Percentiles rank a stretch among this genome's conserved stretches.
These are phyloP conservation scores for Trichophyton rubrum DNA, from an alignment of 2,329 filamentous ascomycete species.

Conservation along the genomic window DNA sequence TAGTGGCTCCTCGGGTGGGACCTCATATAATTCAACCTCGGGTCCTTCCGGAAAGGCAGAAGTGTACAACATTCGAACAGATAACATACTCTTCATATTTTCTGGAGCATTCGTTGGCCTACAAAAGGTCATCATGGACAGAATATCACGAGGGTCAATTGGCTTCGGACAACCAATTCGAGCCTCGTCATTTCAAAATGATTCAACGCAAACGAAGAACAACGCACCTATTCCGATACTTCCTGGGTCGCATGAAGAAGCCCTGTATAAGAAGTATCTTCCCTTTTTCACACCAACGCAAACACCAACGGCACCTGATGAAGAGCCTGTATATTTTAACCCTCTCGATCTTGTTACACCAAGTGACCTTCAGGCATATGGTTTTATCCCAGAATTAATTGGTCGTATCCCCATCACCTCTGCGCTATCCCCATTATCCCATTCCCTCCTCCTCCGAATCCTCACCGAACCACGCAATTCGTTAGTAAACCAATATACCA, in stretches of 20 bases:
- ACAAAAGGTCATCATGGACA: constrained; percentile 72
- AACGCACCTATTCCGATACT: constrained; percentile 38
- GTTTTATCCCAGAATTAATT: constrained; percentile 89
- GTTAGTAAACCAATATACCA: constrained; percentile 75
- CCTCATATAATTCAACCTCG: constrained; percentile 12
- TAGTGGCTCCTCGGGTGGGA: constrained; percentile 24
- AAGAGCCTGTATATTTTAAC: constrained; percentile 41
- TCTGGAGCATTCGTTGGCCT: constrained; percentile 90
- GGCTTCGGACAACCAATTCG: constrained; percentile 82
- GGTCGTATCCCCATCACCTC: constrained; percentile 88
- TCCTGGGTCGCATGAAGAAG: constrained; percentile 54
- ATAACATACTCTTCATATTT: constrained; percentile 94
- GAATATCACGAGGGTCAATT: constrained; percentile 76
- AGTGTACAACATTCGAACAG: constrained; percentile 67
- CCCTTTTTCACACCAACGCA: constrained; percentile 49
- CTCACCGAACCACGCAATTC: constrained; percentile 86
- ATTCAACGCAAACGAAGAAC: constrained; percentile 15
- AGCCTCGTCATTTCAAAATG: constrained; percentile 25
- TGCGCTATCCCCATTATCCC: constrained; percentile 63
- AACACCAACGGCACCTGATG: constrained; percentile 20
- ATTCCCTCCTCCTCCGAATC: constrained; percentile 63
- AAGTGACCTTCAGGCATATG: constrained; percentile 67
- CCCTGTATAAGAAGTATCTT: constrained; percentile 45
- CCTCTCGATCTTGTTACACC: constrained; percentile 61
- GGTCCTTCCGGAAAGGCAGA: constrained; percentile 39